A percentile compares a stretch with the other conserved stretches of the same genome.
These are phyloP conservation scores for Heteromeles arbutifolia DNA, from an alignment of 306 rosid species.

Conservation along the genomic window DNA sequence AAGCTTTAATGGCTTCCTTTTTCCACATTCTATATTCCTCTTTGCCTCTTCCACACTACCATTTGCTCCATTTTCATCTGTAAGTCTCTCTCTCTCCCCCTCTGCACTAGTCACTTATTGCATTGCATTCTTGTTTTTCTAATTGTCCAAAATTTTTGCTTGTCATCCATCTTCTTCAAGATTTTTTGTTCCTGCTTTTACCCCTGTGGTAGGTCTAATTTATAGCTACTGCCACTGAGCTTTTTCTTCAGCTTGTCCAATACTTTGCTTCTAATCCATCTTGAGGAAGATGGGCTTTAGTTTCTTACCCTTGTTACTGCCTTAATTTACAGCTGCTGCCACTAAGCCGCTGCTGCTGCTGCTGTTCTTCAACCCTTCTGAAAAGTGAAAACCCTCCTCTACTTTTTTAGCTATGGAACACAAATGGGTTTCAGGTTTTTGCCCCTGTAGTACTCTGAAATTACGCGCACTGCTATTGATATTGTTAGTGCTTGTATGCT, in stretches of 20 bases:
- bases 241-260: slow-evolving; percentile 13
- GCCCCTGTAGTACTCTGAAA: slow-evolving; percentile 13
- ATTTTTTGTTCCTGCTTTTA: neutral
- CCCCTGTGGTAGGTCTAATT: neutral
- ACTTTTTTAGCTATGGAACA: slow-evolving; percentile 28
- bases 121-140: neutral
- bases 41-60: neutral
- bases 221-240: neutral
- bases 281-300: slow-evolving; percentile 18
- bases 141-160: neutral
- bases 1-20: neutral
- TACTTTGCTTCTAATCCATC: neutral
- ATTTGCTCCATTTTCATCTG: slow-evolving; percentile 7
- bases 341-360: neutral
- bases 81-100: slow-evolving; percentile 13
- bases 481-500: slow-evolving; percentile 29
- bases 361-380: neutral
- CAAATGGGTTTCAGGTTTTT: slow-evolving; percentile 24
- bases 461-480: slow-evolving; percentile 29
- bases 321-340: slow-evolving; percentile 16
- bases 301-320: neutral
- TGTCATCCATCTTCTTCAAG: neutral
- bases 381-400: neutral
- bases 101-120: neutral
- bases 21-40: slow-evolving; percentile 3